Conservation (phyloP, 2,329 filamentous ascomycete genomes). For the Thelonectria discophora region DNA sequence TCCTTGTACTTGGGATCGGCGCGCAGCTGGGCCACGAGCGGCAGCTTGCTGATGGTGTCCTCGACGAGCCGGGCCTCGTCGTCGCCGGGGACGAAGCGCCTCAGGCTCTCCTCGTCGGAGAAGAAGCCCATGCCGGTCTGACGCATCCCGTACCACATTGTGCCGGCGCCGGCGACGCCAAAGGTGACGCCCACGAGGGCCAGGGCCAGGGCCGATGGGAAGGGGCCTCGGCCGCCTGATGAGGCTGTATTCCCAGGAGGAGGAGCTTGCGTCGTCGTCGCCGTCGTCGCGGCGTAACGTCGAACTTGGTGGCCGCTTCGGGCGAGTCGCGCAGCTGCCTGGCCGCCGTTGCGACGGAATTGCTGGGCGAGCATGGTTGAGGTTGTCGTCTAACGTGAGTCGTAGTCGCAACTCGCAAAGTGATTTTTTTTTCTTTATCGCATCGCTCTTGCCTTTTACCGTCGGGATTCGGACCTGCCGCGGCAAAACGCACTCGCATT, state of each 20-base stretch:
- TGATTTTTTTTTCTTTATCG: too few relatives aligned
- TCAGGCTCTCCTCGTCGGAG: conserved; percentile 76
- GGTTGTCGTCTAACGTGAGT: background rate
- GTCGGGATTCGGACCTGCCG: conserved; percentile 36
- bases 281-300: conserved; percentile 39
- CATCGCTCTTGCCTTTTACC: background rate
- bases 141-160: conserved; percentile 49
- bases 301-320: conserved; percentile 34
- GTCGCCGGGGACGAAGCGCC: conserved; percentile 67
- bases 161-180: conserved; percentile 45
- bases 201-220: conserved; percentile 39
- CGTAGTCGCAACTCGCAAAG: background rate
- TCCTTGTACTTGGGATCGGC: conserved; percentile 73
- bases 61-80: conserved; percentile 70
- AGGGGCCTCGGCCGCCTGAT: conserved; percentile 32
- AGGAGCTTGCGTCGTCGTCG: too few relatives aligned
- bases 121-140: conserved; percentile 51
- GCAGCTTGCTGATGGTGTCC: conserved; percentile 77
- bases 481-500: conserved; percentile 32
- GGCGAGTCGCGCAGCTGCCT: conserved; percentile 34
- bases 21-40: conserved; percentile 75
- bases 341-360: conserved; percentile 38
- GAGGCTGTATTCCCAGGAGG: conserved; percentile 22
- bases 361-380: conserved; percentile 37
- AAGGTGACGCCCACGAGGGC: conserved; percentile 45